Percentiles rank a stretch among this genome's conserved stretches.
Conservation (phyloP, 2,329 filamentous ascomycete genomes). For the Aaosphaeria arxii region DNA sequence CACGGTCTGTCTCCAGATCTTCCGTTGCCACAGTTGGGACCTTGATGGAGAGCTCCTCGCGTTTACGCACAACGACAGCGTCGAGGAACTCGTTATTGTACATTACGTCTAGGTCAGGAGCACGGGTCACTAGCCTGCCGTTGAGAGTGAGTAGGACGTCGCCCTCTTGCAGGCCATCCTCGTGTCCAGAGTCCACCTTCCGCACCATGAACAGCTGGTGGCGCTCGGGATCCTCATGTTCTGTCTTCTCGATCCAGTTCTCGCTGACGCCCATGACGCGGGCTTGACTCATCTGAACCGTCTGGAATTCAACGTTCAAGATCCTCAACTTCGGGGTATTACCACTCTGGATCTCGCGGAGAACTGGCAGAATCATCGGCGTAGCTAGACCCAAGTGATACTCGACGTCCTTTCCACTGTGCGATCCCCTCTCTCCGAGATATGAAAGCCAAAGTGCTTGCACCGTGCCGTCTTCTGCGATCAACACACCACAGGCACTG, state of each 20-base stretch:
- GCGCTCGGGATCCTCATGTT: conserved; percentile 81
- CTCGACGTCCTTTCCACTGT: conserved; percentile 84
- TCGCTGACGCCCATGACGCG: conserved; percentile 96
- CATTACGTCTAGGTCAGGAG: conserved; percentile 93
- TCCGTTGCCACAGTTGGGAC: conserved; percentile 84
- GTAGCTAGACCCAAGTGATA: conserved; percentile 93
- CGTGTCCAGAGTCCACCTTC: conserved; percentile 70
- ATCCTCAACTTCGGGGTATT: conserved; percentile 80
- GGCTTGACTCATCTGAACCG: conserved; percentile 95
- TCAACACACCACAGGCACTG: conserved; percentile 89
- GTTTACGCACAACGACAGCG: conserved; percentile 81
- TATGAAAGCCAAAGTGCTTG: conserved; percentile 97
- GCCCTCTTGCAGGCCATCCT: conserved; percentile 74
- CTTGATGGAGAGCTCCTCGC: conserved; percentile 71
- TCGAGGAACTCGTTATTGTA: conserved; percentile 83
- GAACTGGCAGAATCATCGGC: conserved; percentile 82
- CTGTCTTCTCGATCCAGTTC: conserved; percentile 90
- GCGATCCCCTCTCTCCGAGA: conserved; percentile 79
- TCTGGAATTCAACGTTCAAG: conserved; percentile 88
- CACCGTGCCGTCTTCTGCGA: conserved; percentile 85
- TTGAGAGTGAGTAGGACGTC: conserved; percentile 92
- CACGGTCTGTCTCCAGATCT: conserved; percentile 87
- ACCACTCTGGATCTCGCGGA: conserved; percentile 79
- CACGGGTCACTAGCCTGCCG: conserved; percentile 85
- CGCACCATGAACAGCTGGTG: conserved; percentile 99